Conservation (phyloP, 495 filamentous ascomycete species). For the Penicillium coffeae region DNA sequence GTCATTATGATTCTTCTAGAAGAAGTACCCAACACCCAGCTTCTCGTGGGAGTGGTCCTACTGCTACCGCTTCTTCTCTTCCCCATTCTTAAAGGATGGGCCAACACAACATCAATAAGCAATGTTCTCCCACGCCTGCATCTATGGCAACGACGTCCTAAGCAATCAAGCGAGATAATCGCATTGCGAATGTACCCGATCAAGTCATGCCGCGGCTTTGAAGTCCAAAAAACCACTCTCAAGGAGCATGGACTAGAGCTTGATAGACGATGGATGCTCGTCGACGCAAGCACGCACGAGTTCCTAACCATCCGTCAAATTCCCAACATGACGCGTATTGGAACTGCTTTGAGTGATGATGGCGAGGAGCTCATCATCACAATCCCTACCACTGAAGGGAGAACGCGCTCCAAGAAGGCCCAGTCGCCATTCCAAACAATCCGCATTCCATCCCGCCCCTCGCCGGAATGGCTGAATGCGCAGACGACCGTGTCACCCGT, state of each 20-base stretch:
- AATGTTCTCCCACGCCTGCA: slow-evolving; percentile 6
- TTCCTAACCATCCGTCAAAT: slow-evolving; percentile 46
- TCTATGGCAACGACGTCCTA: slow-evolving; percentile 14
- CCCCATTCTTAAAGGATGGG: slow-evolving; percentile 12
- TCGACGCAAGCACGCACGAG: slow-evolving; percentile 32
- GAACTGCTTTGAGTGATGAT: slow-evolving; percentile 29
- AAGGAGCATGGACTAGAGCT: slow-evolving; percentile 71
- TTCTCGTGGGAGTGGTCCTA: slow-evolving; percentile 14
- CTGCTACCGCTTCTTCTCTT: slow-evolving; percentile 17
- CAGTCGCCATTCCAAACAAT: slow-evolving; percentile 8
- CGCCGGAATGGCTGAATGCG: slow-evolving; percentile 25
- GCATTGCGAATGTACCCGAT: slow-evolving; percentile 78
- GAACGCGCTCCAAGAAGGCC: not conserved
- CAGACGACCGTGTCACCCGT: slow-evolving; percentile 31
- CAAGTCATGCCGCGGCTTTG: slow-evolving; percentile 81
- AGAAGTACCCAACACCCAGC: not conserved
- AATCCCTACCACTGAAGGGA: slow-evolving; percentile 12
- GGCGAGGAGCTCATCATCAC: slow-evolving; percentile 21
- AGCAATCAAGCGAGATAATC: slow-evolving; percentile 31
- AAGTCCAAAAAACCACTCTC: slow-evolving; percentile 61
- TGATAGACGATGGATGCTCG: slow-evolving; percentile 61
- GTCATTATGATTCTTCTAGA: slow-evolving; percentile 6
- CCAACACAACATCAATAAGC: slow-evolving; percentile 2
- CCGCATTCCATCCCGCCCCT: slow-evolving; percentile 30
- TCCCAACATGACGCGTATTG: slow-evolving; percentile 41